Conservation (phyloP, 306 rosid genomes). For the Vicia villosa region DNA sequence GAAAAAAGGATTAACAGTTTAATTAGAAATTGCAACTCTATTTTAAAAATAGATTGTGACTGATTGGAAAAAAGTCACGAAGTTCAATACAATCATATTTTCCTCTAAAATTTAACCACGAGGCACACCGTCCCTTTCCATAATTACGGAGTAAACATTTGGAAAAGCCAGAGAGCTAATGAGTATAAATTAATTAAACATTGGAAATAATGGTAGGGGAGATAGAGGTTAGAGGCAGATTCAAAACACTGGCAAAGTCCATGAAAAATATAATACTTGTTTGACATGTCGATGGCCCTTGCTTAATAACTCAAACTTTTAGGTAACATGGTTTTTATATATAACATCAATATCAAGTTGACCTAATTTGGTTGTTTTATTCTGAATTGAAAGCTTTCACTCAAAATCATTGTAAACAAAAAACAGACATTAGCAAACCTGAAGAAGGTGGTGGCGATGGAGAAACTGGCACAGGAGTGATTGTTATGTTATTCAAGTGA, state of each 20-base stretch:
- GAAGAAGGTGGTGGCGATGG: constrained; percentile 40
- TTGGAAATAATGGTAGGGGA: no score
- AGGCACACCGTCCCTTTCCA: no score
- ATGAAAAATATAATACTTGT: no score
- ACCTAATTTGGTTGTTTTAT: constrained; percentile 7
- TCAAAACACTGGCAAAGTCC: no score
- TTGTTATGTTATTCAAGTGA: neutral
- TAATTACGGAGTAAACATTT: no score
- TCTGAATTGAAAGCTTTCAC: constrained; percentile 9
- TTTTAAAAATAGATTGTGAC: constrained; percentile 21
- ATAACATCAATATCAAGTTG: neutral
- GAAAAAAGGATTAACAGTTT: constrained; percentile 33
- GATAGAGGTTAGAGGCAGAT: no score
- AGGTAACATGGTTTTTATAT: neutral
- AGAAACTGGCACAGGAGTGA: constrained; percentile 46
- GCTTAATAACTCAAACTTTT: constrained; percentile 8
- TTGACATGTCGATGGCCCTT: neutral
- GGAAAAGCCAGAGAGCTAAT: no score
- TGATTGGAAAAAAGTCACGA: neutral
- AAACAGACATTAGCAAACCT: constrained; percentile 49
- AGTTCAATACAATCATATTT: neutral
- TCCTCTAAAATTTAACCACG: no score
- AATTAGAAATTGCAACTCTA: constrained; percentile 12
- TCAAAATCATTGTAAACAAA: constrained; percentile 1
- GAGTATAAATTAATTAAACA: no score